Evolutionary conservation across 805 yeast species (phyloP).

Genomic region (Myxozyma geophila): DNA sequence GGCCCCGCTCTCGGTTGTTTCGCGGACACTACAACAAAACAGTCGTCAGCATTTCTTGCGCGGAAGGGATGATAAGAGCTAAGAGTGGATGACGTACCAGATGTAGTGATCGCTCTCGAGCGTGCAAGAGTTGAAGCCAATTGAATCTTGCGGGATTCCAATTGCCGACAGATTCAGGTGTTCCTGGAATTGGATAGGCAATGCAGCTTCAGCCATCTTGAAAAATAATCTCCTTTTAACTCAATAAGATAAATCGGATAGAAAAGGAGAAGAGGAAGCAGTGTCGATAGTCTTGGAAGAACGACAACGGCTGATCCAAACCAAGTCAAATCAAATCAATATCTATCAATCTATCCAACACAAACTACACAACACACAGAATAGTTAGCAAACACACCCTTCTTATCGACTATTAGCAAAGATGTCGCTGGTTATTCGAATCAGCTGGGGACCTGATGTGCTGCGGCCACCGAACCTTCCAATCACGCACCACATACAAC

Average conservation of each 20-base stretch:
- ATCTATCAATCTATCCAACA: neutral
- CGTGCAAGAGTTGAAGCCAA: slow-evolving; percentile 93
- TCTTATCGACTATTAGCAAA: too few relatives aligned
- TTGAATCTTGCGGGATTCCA: slow-evolving; percentile 82
- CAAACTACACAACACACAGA: too few relatives aligned
- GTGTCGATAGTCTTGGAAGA: too few relatives aligned
- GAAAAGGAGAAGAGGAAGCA: too few relatives aligned
- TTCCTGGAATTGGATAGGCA: slow-evolving; percentile 97
- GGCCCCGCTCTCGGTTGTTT: slow-evolving; percentile 58
- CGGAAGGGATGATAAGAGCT: neutral
- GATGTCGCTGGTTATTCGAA: neutral
- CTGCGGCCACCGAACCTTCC: neutral
- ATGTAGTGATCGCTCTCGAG: slow-evolving; percentile 91
- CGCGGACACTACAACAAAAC: slow-evolving; percentile 46
- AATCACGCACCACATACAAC: neutral
- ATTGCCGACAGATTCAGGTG: slow-evolving; percentile 83
- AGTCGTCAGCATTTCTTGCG: too few relatives aligned
- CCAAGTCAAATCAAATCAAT: neutral
- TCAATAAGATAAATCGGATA: neutral
- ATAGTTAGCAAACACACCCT: too few relatives aligned
- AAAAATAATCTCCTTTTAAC: neutral
- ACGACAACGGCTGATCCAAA: neutral
- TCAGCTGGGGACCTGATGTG: neutral
- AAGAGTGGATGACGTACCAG: slow-evolving; percentile 53
- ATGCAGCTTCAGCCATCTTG: slow-evolving; percentile 46